Conservation (phyloP, 164 flowering plant species). For the Berberis thunbergii region DNA sequence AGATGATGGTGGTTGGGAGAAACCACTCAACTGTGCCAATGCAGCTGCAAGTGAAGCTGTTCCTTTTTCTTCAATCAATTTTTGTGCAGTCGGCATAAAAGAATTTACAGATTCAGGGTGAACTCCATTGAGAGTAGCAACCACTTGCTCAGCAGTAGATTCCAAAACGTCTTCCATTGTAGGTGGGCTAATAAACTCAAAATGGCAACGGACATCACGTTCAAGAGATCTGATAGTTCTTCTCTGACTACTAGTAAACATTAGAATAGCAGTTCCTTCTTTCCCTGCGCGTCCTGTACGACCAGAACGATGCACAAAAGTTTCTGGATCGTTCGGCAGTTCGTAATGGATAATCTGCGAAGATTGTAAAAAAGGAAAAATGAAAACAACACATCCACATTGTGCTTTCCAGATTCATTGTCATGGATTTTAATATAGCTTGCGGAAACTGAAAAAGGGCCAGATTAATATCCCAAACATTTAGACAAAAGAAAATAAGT, state of each 20-base stretch:
- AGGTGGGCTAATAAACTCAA: slow-evolving; percentile 83
- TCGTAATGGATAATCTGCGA: slow-evolving; percentile 91
- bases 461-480: no score
- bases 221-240: slow-evolving; percentile 79
- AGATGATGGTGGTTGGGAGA: slow-evolving; percentile 90
- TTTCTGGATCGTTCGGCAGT: slow-evolving; percentile 95
- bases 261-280: slow-evolving; percentile 76
- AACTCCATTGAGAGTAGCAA: slow-evolving; percentile 82
- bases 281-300: slow-evolving; percentile 99
- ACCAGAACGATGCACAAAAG: slow-evolving; percentile 99
- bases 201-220: slow-evolving; percentile 86
- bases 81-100: slow-evolving; percentile 83
- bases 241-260: slow-evolving; percentile 79
- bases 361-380: not conserved
- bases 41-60: slow-evolving; percentile 90
- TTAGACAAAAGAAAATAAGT: no score
- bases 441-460: no score
- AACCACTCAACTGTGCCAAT: slow-evolving; percentile 91
- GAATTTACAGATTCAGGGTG: slow-evolving; percentile 77
- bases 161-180: slow-evolving; percentile 67
- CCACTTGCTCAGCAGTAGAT: slow-evolving; percentile 85
- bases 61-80: slow-evolving; percentile 71
- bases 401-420: not conserved
- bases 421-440: no score
- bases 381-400: not conserved